Evolutionary conservation across 306 rosid species (phyloP).

Genomic region (Gastrolobium bilobum): DNA sequence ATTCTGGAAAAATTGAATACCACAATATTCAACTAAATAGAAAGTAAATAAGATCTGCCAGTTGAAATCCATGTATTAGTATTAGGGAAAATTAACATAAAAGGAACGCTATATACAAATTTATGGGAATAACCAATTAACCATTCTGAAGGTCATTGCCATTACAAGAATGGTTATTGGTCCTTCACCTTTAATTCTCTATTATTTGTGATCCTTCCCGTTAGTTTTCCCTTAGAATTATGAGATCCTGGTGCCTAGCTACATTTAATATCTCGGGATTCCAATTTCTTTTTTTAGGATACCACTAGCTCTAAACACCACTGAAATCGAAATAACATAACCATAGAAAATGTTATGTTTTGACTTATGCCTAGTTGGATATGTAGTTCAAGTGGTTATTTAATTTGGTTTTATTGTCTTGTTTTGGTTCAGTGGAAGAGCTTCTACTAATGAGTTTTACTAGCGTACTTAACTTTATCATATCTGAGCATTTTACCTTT

Average conservation of each 20-base stretch:
- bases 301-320: background rate
- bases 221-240: too few relatives aligned
- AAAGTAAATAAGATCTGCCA: background rate
- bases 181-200: background rate
- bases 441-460: slow-evolving; percentile 8
- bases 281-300: background rate
- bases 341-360: too few relatives aligned
- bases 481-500: slow-evolving; percentile 4
- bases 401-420: slow-evolving; percentile 1
- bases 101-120: too few relatives aligned
- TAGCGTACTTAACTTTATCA: background rate
- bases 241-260: background rate
- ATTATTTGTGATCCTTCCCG: too few relatives aligned
- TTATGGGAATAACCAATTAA: too few relatives aligned
- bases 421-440: background rate
- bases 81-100: background rate
- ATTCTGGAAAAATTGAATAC: background rate
- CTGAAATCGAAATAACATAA: background rate
- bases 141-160: too few relatives aligned
- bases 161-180: background rate
- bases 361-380: background rate
- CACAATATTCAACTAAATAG: background rate
- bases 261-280: background rate
- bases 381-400: slow-evolving; percentile 16
- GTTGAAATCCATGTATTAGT: background rate